These are phyloP conservation scores for Erucastrum elatum DNA, from an alignment of 345 rosid species.

Conservation along the genomic window DNA sequence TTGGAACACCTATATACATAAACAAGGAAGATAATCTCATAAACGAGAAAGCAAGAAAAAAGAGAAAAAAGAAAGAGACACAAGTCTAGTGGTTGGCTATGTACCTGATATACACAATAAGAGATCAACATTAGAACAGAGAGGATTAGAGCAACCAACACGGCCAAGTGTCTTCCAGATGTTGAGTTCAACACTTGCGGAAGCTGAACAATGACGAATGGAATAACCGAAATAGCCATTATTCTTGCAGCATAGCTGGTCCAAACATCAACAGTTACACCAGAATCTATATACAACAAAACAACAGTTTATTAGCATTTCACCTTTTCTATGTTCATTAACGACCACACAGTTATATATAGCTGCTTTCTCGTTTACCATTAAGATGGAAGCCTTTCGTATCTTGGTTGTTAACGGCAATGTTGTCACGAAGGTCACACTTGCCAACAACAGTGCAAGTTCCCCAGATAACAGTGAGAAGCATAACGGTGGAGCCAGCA, in stretches of 20 bases:
- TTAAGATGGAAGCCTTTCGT: constrained; percentile 53
- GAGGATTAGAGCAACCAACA: constrained; percentile 62
- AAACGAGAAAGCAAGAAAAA: constrained; percentile 3
- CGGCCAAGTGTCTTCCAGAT: constrained; percentile 69
- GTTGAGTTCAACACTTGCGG: constrained; percentile 68
- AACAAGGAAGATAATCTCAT: constrained; percentile 23
- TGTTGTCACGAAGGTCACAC: constrained; percentile 57
- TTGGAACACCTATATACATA: constrained; percentile 55
- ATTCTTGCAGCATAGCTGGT: constrained; percentile 83
- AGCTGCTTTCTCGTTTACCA: constrained; percentile 40
- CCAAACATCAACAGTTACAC: constrained; percentile 75
- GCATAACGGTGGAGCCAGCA: constrained; percentile 91
- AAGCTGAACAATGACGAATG: constrained; percentile 80
- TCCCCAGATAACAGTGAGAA: constrained; percentile 83
- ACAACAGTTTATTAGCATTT: neutral
- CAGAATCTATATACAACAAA: constrained; percentile 48
- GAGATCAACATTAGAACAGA: constrained; percentile 63
- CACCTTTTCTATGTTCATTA: neutral
- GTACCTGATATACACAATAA: constrained; percentile 92
- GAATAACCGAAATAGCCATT: constrained; percentile 79
- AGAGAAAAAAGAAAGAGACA: neutral
- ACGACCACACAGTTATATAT: neutral
- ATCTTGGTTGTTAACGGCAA: constrained; percentile 56
- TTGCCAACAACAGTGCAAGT: constrained; percentile 74
- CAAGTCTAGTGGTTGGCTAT: neutral